These are phyloP conservation scores for Dictyostelium intermedium DNA, from an alignment of 78 protist species.

Conservation along the genomic window DNA sequence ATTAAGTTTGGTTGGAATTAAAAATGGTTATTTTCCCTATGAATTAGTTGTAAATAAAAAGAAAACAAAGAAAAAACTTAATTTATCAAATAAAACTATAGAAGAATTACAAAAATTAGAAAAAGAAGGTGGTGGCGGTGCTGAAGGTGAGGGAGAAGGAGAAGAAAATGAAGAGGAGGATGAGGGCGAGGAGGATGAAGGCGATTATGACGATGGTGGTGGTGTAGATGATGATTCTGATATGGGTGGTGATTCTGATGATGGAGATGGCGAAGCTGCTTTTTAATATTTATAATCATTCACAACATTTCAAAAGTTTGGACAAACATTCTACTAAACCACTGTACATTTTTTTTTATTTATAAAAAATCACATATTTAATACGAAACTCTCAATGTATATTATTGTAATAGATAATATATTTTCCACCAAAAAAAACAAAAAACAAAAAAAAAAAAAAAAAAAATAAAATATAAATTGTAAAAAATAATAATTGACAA, in stretches of 20 bases:
- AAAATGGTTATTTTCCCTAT: slow-evolving; percentile 2
- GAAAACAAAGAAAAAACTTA: background rate
- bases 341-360: background rate
- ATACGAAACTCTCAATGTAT: background rate
- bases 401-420: background rate
- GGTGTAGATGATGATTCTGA: background rate
- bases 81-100: background rate
- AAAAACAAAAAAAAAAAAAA: background rate
- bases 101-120: slow-evolving; percentile 1
- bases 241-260: background rate
- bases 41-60: slow-evolving; percentile 1
- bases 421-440: background rate
- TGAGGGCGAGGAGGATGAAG: background rate
- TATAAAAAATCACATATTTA: background rate
- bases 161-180: background rate
- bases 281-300: background rate
- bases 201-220: background rate
- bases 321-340: background rate
- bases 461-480: background rate
- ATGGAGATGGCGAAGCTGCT: background rate
- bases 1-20: background rate
- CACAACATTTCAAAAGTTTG: background rate
- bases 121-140: slow-evolving; percentile 11
- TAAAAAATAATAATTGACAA: too few species aligned
- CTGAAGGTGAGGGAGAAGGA: background rate